Conservation (phyloP, 2,329 filamentous ascomycete species). For the Aspergillus versicolor region DNA sequence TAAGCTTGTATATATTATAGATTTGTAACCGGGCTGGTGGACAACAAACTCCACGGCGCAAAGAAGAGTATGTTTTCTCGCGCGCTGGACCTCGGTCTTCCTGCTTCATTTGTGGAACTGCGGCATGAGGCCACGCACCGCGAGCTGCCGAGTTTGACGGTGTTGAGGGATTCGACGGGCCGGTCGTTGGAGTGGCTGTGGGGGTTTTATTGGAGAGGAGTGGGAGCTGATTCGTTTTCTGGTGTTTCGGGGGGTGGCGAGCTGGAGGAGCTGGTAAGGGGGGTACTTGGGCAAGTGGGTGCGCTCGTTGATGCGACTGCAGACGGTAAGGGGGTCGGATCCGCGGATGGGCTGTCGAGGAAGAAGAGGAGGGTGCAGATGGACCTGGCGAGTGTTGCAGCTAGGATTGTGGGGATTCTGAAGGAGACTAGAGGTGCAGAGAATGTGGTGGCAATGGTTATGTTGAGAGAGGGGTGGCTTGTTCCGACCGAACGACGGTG, state of each 20-base stretch:
- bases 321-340: background rate
- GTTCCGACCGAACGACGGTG: conserved; percentile 29
- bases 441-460: conserved; percentile 21
- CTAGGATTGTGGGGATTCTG: conserved; percentile 30
- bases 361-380: conserved; percentile 33
- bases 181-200: conserved; percentile 82
- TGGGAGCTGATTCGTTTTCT: conserved; percentile 27
- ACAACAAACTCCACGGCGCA: conserved; percentile 42
- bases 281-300: conserved; percentile 22
- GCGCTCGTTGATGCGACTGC: background rate
- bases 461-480: conserved; percentile 29
- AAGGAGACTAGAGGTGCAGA: conserved; percentile 19
- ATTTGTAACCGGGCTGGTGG: conserved; percentile 47
- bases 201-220: conserved; percentile 75
- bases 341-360: conserved; percentile 17
- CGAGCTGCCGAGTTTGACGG: conserved; percentile 72
- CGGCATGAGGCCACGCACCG: conserved; percentile 90
- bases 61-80: conserved; percentile 47
- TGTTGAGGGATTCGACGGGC: conserved; percentile 67
- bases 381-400: conserved; percentile 20
- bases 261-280: conserved; percentile 12
- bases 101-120: conserved; percentile 78
- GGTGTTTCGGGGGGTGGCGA: background rate
- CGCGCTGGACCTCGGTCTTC: conserved; percentile 42
- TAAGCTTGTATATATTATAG: conserved; percentile 19